Base-by-base conservation (phyloP, 495 filamentous ascomycete genomes). In the Cairneyella variabilis region DNA sequence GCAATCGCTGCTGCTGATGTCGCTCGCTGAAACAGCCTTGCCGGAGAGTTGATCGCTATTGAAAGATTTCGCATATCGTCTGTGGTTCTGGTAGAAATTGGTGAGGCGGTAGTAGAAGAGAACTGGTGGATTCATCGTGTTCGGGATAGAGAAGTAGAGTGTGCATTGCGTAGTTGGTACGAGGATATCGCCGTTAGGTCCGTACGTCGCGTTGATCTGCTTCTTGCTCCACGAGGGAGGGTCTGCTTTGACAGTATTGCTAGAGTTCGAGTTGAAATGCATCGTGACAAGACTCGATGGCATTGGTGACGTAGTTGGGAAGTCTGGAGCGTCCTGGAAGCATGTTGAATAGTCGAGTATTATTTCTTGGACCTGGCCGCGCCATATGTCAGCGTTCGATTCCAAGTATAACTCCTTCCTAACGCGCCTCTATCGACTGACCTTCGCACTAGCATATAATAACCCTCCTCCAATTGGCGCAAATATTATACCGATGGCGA, bases 41-140 rank as follows among this genome's bases (percentile, higher is more conserved):
- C 91, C 93, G 43, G 84, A 79, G 25, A 99, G 71, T 68, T 99
- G 93, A 57, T 88, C 76, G 49, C 83, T 76, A 62, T 91, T 86
- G 54, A 95, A 80, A 1, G 90, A 96, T 59, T 87, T 84, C 36
- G 96, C 92, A 57, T 99, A 99, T 68, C 92, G 86, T 51, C 93
- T 86, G 65, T 99, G 93, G 67, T 99, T 99, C 67, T 99, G 93
- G 73, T 97, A 99, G 74, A 99, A 99, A 69, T 99, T 95, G 37
- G 90, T 91, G 36, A 99, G 82, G 48, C 86, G 86, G 69, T 99
- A 99, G 71, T 96, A 97, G 66, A 96, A 77, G 57, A 88, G 77
- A 22, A 97, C 84, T 3, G 91, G 91, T 0, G 92, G 81, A 9
- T 76, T 73, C 60, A 99, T 78, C 22, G 80, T 70, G 51, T 93